Conservation (phyloP, 768 basidiomycete genomes). For the Mycena sanguinolenta region DNA sequence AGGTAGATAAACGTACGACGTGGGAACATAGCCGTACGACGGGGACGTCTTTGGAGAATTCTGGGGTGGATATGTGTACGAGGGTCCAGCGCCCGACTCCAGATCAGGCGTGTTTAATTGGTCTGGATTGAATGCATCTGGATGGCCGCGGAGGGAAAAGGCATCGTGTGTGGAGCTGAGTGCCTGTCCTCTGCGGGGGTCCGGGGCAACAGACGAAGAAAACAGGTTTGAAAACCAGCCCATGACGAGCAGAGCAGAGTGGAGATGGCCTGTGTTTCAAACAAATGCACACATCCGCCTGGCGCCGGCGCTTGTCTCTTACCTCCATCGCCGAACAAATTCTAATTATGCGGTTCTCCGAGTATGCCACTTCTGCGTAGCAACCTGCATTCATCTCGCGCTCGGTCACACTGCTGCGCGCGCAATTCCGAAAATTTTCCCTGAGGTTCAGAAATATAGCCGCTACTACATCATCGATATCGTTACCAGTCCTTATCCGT, state of each 20-base stretch:
- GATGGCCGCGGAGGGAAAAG: slow-evolving; percentile 82
- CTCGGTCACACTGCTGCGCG: too few relatives aligned
- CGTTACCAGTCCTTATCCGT: too few relatives aligned
- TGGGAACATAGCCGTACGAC: slow-evolving; percentile 72
- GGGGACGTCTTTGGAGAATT: slow-evolving; percentile 72
- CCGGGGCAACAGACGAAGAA: slow-evolving; percentile 61
- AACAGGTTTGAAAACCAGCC: slow-evolving; percentile 83
- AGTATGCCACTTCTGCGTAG: too few relatives aligned
- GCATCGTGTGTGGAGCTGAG: slow-evolving; percentile 88
- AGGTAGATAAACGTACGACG: slow-evolving; percentile 58
- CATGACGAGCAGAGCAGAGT: slow-evolving; percentile 56
- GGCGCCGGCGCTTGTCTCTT: too few relatives aligned
- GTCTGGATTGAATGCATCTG: slow-evolving; percentile 72
- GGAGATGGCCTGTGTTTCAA: too few relatives aligned
- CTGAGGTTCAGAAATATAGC: too few relatives aligned
- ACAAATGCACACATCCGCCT: too few relatives aligned
- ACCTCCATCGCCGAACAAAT: too few relatives aligned
- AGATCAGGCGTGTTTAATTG: slow-evolving; percentile 63
- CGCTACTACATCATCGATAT: too few relatives aligned
- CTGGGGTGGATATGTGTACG: slow-evolving; percentile 87
- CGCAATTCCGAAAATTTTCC: too few relatives aligned
- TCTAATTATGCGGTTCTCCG: too few relatives aligned
- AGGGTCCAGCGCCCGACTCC: slow-evolving; percentile 58
- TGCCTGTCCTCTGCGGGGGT: slow-evolving; percentile 70
- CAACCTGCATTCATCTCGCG: too few relatives aligned